phyloP scores from a whole-genome alignment of 2,329 filamentous ascomycete species.

The Penicillium frequentans region DNA sequence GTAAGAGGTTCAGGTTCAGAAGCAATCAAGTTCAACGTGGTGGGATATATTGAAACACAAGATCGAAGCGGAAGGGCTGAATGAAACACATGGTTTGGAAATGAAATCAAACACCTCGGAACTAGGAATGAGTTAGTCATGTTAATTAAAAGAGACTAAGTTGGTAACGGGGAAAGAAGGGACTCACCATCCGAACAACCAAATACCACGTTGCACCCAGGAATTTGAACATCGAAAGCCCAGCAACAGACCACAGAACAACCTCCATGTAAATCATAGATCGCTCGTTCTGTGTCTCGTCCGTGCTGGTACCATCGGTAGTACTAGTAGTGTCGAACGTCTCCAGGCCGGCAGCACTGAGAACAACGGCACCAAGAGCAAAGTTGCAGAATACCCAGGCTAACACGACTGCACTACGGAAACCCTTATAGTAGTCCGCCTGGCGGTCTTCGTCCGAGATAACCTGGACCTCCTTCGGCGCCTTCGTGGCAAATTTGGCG shows the following conservation, averaged over 20 bases:
- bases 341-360: slow-evolving; percentile 82
- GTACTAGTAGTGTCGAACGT: slow-evolving; percentile 49
- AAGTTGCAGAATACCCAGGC: slow-evolving; percentile 98
- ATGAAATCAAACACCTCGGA: slow-evolving; percentile 50
- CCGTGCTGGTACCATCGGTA: slow-evolving; percentile 31
- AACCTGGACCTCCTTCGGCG: slow-evolving; percentile 61
- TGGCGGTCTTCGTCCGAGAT: slow-evolving; percentile 70
- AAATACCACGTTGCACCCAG: slow-evolving; percentile 89
- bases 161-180: neutral
- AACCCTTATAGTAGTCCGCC: slow-evolving; percentile 97
- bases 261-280: slow-evolving; percentile 83
- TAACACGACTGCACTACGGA: slow-evolving; percentile 86
- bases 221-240: slow-evolving; percentile 80
- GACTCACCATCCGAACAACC: slow-evolving; percentile 79
- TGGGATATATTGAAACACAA: slow-evolving; percentile 20
- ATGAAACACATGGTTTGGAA: neutral
- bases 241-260: slow-evolving; percentile 86
- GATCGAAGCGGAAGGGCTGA: slow-evolving; percentile 13
- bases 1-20: slow-evolving; percentile 11
- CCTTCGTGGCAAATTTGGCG: slow-evolving; percentile 70
- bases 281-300: slow-evolving; percentile 53
- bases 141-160: neutral
- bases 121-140: slow-evolving; percentile 42
- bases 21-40: slow-evolving; percentile 10
- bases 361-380: slow-evolving; percentile 78